phyloP scores from a whole-genome alignment of 352 stramenopile genomes.

The Phytophthora megakarya region DNA sequence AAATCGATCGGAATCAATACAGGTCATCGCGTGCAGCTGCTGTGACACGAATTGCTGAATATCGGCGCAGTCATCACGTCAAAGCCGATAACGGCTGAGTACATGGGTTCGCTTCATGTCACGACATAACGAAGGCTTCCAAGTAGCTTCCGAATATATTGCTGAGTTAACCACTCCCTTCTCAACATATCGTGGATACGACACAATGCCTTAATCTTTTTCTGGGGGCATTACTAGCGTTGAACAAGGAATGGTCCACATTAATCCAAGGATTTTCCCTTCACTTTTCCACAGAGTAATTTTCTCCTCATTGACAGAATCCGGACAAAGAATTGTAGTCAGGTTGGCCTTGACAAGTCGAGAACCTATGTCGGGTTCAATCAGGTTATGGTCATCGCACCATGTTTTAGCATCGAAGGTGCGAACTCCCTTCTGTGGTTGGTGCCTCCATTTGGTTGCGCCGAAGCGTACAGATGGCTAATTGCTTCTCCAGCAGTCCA shows the following conservation, averaged over 20 bases:
- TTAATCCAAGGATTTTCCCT: conserved; percentile 11
- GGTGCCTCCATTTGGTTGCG: conserved; percentile 1
- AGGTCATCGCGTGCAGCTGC: neutral
- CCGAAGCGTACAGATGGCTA: conserved; percentile 6
- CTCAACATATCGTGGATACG: neutral
- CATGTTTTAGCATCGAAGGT: neutral
- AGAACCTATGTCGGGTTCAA: conserved; percentile 6
- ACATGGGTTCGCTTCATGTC: conserved; percentile 9
- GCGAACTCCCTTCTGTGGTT: neutral
- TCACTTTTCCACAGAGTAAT: conserved; percentile 5
- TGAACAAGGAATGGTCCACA: conserved; percentile 7
- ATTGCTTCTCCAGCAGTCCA: conserved; percentile 10
- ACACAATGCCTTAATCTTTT: conserved; percentile 5
- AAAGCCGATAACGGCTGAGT: conserved; percentile 2
- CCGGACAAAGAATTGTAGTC: conserved; percentile 2
- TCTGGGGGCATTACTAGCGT: conserved; percentile 2
- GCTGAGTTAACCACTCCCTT: neutral
- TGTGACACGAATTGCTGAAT: neutral
- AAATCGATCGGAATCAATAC: conserved; percentile 5
- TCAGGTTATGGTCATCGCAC: conserved; percentile 17
- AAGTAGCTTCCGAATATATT: conserved; percentile 1
- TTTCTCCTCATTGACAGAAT: conserved; percentile 15
- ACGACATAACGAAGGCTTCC: conserved; percentile 8
- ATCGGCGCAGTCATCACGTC: neutral
- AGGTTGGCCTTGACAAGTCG: neutral